Evolutionary conservation across 2,329 filamentous ascomycete genomes (phyloP).

Genomic region (Alternaria sp.): DNA sequence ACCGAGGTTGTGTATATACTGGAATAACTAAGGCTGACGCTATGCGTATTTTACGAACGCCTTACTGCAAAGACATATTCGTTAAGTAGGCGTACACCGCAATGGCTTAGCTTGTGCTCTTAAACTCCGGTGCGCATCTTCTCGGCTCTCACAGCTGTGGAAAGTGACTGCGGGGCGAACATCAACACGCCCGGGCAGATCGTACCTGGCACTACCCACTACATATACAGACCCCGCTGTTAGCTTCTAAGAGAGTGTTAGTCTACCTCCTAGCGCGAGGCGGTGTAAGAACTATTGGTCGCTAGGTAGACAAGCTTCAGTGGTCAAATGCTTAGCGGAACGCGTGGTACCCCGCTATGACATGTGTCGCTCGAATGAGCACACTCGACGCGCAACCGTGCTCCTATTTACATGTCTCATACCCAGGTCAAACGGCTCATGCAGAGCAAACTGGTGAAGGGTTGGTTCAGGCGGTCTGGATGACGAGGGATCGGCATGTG

Average conservation of each 20-base stretch:
- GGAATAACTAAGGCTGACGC: background rate
- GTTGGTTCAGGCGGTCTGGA: constrained; percentile 1
- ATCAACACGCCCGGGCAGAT: background rate
- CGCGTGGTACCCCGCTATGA: constrained; percentile 22
- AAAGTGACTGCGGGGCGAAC: background rate
- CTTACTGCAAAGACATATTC: background rate
- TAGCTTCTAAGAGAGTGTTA: constrained; percentile 5
- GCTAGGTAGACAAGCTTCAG: constrained; percentile 29
- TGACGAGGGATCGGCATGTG: background rate
- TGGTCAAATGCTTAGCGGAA: constrained; percentile 26
- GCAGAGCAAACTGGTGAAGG: background rate
- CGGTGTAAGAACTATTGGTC: constrained; percentile 12
- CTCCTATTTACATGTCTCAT: background rate
- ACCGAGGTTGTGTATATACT: background rate
- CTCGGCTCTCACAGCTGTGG: background rate
- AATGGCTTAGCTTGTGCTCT: background rate
- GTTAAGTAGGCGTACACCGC: background rate
- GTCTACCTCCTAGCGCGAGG: background rate
- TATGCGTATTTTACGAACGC: background rate
- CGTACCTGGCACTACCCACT: constrained; percentile 9
- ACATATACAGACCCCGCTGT: constrained; percentile 1
- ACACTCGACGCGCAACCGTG: constrained; percentile 5
- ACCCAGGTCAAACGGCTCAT: constrained; percentile 1
- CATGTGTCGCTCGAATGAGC: constrained; percentile 13
- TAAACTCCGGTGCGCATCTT: background rate